phyloP scores from a whole-genome alignment of 176 grass and related monocot species.

The Saccharum spontaneum region DNA sequence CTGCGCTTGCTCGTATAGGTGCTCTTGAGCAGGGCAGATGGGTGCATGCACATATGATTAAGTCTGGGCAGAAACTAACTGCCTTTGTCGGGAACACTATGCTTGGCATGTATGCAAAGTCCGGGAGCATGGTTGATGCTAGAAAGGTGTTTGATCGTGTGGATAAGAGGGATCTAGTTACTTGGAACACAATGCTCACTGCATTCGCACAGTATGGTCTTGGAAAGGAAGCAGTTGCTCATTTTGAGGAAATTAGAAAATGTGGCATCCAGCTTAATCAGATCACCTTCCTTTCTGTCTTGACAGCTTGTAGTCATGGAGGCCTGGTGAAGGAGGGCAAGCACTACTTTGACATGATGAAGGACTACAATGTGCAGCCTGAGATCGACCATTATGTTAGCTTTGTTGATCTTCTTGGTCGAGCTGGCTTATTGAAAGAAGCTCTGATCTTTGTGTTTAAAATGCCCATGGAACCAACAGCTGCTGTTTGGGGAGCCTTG shows the following conservation, averaged over 20 bases:
- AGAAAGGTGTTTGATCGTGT: constrained; percentile 68
- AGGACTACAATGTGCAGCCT: constrained; percentile 47
- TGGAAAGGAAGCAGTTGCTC: constrained; percentile 46
- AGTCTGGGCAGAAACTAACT: constrained; percentile 56
- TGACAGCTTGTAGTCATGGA: constrained; percentile 70
- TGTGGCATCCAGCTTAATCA: constrained; percentile 54
- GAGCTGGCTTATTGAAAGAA: constrained; percentile 60
- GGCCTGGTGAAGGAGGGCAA: constrained; percentile 65
- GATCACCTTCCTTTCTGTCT: constrained; percentile 59
- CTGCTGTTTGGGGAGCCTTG: constrained; percentile 77
- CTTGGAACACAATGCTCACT: constrained; percentile 80
- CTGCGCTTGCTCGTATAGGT: constrained; percentile 47
- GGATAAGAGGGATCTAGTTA: constrained; percentile 54
- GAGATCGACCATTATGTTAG: constrained; percentile 66
- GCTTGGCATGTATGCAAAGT: constrained; percentile 75
- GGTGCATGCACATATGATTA: constrained; percentile 75
- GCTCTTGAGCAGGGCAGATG: constrained; percentile 72
- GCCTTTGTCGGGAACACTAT: constrained; percentile 61
- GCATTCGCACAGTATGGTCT: constrained; percentile 58
- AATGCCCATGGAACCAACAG: constrained; percentile 64
- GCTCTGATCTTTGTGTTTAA: constrained; percentile 56
- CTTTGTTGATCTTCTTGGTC: constrained; percentile 60
- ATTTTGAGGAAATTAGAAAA: constrained; percentile 65
- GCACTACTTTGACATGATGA: constrained; percentile 66
- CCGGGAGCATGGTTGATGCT: constrained; percentile 57